These are phyloP conservation scores for Oleoguttula mirabilis DNA, from an alignment of 495 filamentous ascomycete genomes.

Conservation along the genomic window DNA sequence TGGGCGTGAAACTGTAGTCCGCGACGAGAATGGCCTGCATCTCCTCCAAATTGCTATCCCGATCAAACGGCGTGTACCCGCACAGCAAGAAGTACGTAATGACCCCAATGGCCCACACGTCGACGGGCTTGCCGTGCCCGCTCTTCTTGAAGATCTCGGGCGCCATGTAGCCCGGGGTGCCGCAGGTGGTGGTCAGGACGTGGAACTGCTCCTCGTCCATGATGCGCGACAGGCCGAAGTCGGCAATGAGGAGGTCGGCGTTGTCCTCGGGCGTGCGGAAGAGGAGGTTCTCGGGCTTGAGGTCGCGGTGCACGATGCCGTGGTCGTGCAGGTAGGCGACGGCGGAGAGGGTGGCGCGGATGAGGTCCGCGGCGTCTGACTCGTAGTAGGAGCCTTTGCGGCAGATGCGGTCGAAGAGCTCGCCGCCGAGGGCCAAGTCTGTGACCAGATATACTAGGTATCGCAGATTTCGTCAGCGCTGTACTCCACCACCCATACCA, in stretches of 20 bases:
- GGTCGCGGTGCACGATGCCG: slow-evolving; percentile 87
- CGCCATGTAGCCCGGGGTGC: slow-evolving; percentile 94
- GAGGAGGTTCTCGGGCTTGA: slow-evolving; percentile 66
- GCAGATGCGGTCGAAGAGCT: slow-evolving; percentile 97
- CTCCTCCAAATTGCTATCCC: slow-evolving; percentile 93
- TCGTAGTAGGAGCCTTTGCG: slow-evolving; percentile 98
- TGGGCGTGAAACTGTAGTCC: slow-evolving; percentile 90
- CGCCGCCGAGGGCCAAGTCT: slow-evolving; percentile 88
- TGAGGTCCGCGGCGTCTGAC: slow-evolving; percentile 87
- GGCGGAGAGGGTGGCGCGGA: slow-evolving; percentile 88
- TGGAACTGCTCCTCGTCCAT: slow-evolving; percentile 99
- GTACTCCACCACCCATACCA: neutral
- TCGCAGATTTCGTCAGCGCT: neutral
- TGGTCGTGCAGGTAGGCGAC: slow-evolving; percentile 97
- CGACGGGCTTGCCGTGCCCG: slow-evolving; percentile 67
- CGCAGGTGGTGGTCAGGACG: slow-evolving; percentile 92
- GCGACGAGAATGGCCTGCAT: slow-evolving; percentile 97
- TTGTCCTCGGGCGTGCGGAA: slow-evolving; percentile 75
- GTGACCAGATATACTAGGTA: slow-evolving; percentile 81
- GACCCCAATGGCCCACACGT: slow-evolving; percentile 70
- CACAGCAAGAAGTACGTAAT: slow-evolving; percentile 95
- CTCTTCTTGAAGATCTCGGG: slow-evolving; percentile 73
- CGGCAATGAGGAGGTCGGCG: slow-evolving; percentile 84
- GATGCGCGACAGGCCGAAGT: slow-evolving; percentile 87
- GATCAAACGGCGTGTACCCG: slow-evolving; percentile 96